Conservation (phyloP, 1,284 basidiomycete genomes). For the Ustilago nuda region DNA sequence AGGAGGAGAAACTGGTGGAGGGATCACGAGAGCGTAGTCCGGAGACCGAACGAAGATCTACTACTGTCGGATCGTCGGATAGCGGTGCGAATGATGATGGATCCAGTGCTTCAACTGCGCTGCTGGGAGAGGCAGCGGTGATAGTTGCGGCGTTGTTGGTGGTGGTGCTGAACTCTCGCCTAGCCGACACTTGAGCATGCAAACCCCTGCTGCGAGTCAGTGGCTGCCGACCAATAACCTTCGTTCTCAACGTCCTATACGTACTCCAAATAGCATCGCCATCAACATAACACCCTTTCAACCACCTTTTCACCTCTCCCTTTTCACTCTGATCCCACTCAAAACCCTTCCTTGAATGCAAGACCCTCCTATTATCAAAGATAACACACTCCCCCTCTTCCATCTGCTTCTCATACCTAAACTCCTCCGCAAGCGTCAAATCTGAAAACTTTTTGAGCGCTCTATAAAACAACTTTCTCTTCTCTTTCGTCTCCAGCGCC, state of each 20-base stretch:
- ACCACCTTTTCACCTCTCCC: slow-evolving; percentile 72
- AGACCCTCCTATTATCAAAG: slow-evolving; percentile 92
- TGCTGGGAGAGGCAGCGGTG: neutral
- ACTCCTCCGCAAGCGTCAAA: slow-evolving; percentile 74
- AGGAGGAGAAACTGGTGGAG: slow-evolving; percentile 33
- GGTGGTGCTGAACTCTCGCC: slow-evolving; percentile 24
- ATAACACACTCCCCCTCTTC: slow-evolving; percentile 86
- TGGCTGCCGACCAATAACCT: slow-evolving; percentile 32
- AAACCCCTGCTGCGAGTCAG: slow-evolving; percentile 6
- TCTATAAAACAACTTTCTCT: slow-evolving; percentile 51
- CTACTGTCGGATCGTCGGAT: slow-evolving; percentile 54
- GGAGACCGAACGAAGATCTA: slow-evolving; percentile 34
- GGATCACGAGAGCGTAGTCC: slow-evolving; percentile 33
- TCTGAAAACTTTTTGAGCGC: slow-evolving; percentile 78
- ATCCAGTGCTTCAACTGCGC: slow-evolving; percentile 3
- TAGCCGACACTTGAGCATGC: neutral
- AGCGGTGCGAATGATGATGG: slow-evolving; percentile 40
- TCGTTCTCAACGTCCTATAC: slow-evolving; percentile 53
- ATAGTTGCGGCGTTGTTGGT: neutral
- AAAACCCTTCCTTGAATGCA: slow-evolving; percentile 89
- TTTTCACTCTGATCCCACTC: slow-evolving; percentile 70
- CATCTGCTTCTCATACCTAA: slow-evolving; percentile 78
- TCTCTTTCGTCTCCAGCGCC: slow-evolving; percentile 20
- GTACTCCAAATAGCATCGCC: slow-evolving; percentile 79
- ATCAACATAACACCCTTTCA: slow-evolving; percentile 84